These are phyloP conservation scores for Cryptococcus jaspeensis DNA, from an alignment of 1,284 basidiomycete genomes.

Conservation along the genomic window DNA sequence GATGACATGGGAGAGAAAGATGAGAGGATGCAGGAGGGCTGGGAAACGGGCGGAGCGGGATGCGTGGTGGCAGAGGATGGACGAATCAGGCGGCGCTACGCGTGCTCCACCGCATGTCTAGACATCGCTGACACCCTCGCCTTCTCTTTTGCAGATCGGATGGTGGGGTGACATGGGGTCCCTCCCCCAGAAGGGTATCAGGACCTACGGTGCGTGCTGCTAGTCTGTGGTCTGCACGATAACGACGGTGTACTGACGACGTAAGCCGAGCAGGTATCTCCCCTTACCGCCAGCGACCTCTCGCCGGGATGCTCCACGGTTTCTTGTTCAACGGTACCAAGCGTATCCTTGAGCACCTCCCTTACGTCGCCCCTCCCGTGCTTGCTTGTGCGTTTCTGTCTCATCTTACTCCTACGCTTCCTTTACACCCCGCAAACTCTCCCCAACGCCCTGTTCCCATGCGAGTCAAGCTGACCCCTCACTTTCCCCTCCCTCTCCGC, in stretches of 20 bases:
- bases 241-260: background rate
- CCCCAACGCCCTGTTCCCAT: background rate
- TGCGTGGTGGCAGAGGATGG: background rate
- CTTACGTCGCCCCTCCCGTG: constrained; percentile 79
- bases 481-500: background rate
- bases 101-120: background rate
- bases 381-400: constrained; percentile 66
- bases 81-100: background rate
- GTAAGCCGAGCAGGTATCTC: constrained; percentile 63
- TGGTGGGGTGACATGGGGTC: constrained; percentile 87
- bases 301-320: constrained; percentile 66
- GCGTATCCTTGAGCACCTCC: constrained; percentile 68
- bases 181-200: constrained; percentile 73
- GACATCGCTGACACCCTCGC: background rate
- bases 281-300: constrained; percentile 72
- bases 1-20: constrained; percentile 28
- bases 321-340: constrained; percentile 87
- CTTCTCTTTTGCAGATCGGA: constrained; percentile 59
- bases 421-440: background rate
- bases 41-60: background rate
- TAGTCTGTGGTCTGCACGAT: background rate
- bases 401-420: too few species aligned
- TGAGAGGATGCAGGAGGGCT: constrained; percentile 35
- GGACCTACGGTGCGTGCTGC: constrained; percentile 70
- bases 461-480: background rate